Percentiles rank a stretch among this genome's conserved stretches.
Conservation (phyloP, 2,329 filamentous ascomycete genomes). For the Paecilomyces formosus region DNA sequence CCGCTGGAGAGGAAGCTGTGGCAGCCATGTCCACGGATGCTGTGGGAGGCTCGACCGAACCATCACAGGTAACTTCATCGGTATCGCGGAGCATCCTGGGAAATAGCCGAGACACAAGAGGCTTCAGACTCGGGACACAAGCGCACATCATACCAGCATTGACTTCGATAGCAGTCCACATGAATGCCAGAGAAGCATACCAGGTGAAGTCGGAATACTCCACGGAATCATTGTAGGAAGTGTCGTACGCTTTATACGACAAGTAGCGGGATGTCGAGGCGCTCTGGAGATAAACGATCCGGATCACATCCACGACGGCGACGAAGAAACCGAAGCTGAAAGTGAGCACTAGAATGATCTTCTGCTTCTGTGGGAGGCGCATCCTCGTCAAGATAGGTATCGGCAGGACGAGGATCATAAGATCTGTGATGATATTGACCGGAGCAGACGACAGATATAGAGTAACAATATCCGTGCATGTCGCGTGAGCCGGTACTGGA, state of each 20-base stretch:
- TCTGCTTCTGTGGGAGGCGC: constrained; percentile 76
- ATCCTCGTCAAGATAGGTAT: constrained; percentile 84
- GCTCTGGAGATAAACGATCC: constrained; percentile 82
- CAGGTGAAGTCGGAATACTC: constrained; percentile 15
- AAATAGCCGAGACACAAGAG: constrained; percentile 61
- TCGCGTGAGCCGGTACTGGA: constrained; percentile 37
- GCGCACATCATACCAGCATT: constrained; percentile 85
- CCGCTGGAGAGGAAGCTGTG: constrained; percentile 1
- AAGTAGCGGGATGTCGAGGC: constrained; percentile 44
- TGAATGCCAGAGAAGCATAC: constrained; percentile 77
- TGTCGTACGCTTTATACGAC: constrained; percentile 10
- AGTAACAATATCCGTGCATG: constrained; percentile 56
- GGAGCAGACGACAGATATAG: constrained; percentile 69
- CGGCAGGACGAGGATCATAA: constrained; percentile 78
- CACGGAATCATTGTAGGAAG: not conserved
- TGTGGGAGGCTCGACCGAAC: constrained; percentile 6
- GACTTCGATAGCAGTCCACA: constrained; percentile 92
- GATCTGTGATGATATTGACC: constrained; percentile 84
- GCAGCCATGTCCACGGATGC: constrained; percentile 10
- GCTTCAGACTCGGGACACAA: constrained; percentile 88
- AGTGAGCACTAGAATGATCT: constrained; percentile 76
- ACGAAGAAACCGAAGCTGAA: constrained; percentile 86
- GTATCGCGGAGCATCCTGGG: constrained; percentile 50
- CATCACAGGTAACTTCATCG: constrained; percentile 15
- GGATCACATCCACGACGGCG: constrained; percentile 76